Conservation (phyloP, 305 asterid genomes). For the Caryopteris hybrid region DNA sequence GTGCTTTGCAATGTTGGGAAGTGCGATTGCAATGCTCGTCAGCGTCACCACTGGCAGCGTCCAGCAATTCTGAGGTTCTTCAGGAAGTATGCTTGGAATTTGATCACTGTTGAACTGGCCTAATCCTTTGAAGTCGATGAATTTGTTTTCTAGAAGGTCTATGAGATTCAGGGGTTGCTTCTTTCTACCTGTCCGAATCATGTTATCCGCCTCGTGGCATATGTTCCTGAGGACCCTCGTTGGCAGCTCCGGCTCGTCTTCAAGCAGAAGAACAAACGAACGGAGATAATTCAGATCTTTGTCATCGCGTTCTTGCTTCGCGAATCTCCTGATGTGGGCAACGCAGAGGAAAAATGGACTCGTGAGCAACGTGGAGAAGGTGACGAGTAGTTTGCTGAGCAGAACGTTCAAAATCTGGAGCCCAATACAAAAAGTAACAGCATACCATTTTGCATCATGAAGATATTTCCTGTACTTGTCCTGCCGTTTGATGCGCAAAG, state of each 20-base stretch:
- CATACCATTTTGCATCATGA: not conserved
- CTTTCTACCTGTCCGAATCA: not conserved
- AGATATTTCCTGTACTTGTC: not conserved
- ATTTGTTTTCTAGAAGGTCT: not conserved
- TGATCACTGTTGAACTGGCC: conserved; percentile 8
- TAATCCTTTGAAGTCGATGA: conserved; percentile 9
- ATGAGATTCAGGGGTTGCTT: not conserved
- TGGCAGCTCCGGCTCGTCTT: conserved; percentile 3
- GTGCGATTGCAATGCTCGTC: conserved; percentile 27
- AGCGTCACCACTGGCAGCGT: conserved; percentile 27
- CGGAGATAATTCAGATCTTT: not conserved
- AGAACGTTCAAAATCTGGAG: conserved; percentile 14
- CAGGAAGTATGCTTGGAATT: not conserved
- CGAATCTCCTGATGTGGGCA: not conserved
- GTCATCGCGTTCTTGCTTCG: not conserved
- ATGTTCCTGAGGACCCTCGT: not conserved
- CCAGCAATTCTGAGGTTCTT: conserved; percentile 29
- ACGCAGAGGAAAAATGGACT: not conserved
- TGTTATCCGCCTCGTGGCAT: not conserved
- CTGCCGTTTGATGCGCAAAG: not conserved
- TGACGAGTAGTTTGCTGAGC: conserved; percentile 4
- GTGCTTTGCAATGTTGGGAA: not conserved
- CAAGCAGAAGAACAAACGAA: conserved; percentile 1
- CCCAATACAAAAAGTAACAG: conserved; percentile 7
- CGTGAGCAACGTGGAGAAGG: not conserved